Conservation (phyloP, 2,329 filamentous ascomycete genomes). For the Penicillium polonicum region DNA sequence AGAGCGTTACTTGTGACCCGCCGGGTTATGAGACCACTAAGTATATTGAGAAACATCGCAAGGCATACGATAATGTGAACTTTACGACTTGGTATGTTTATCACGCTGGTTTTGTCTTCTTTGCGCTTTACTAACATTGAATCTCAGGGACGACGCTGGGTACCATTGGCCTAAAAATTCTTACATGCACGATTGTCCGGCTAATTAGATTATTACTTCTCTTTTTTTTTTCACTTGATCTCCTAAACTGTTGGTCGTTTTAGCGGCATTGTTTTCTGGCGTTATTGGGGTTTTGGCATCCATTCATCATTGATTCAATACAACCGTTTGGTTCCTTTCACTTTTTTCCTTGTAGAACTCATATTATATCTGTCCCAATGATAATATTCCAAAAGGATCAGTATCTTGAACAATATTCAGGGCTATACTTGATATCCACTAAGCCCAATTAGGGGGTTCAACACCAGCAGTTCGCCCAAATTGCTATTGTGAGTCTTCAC, state of each 20-base stretch:
- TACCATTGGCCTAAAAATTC: conserved; percentile 63
- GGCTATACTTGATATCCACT: not conserved
- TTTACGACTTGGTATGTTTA: conserved; percentile 58
- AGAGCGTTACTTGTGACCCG: conserved; percentile 66
- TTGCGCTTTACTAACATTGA: not conserved
- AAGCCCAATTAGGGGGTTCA: conserved; percentile 1
- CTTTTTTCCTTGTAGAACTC: not conserved
- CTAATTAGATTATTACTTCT: not conserved
- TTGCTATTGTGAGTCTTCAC: not conserved
- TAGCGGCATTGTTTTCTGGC: conserved; percentile 32
- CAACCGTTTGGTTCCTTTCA: not conserved
- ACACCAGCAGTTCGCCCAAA: not conserved
- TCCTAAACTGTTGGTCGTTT: conserved; percentile 18
- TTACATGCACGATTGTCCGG: conserved; percentile 57
- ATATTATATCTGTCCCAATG: too few species aligned
- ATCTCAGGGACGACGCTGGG: conserved; percentile 46
- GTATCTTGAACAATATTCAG: not conserved
- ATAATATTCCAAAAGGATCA: too few species aligned
- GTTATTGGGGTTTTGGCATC: conserved; percentile 19
- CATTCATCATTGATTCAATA: conserved; percentile 2
- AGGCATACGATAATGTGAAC: conserved; percentile 64
- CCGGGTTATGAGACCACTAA: conserved; percentile 64
- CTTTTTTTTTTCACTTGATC: conserved; percentile 1
- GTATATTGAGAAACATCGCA: conserved; percentile 63
- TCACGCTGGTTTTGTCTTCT: not conserved